These are phyloP conservation scores for Erodium texanum DNA, from an alignment of 441 rosid species.

Conservation along the genomic window DNA sequence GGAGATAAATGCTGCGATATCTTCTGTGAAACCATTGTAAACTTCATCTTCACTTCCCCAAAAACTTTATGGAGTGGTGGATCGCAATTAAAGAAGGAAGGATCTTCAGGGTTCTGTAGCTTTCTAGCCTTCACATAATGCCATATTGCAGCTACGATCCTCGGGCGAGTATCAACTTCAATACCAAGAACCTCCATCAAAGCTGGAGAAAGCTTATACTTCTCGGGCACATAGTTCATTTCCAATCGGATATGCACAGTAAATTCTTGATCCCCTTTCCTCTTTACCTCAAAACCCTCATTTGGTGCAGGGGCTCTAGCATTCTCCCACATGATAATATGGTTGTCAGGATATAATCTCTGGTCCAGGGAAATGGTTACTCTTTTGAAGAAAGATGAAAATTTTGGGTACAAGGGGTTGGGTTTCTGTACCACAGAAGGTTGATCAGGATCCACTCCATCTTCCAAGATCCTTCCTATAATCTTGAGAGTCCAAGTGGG, in stretches of 20 bases:
- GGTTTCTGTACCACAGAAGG: slow-evolving; percentile 57
- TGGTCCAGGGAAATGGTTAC: slow-evolving; percentile 75
- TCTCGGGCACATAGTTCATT: slow-evolving; percentile 82
- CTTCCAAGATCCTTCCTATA: slow-evolving; percentile 81
- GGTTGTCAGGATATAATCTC: slow-evolving; percentile 78
- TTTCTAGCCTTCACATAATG: slow-evolving; percentile 90
- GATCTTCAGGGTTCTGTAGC: slow-evolving; percentile 75
- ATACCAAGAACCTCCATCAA: slow-evolving; percentile 83
- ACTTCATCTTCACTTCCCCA: slow-evolving; percentile 75
- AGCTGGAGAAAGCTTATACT: slow-evolving; percentile 76
- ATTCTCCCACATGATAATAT: slow-evolving; percentile 73
- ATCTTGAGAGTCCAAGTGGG: slow-evolving; percentile 88
- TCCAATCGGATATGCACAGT: slow-evolving; percentile 59
- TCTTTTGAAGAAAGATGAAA: slow-evolving; percentile 84
- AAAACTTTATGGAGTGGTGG: slow-evolving; percentile 78
- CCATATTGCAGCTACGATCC: slow-evolving; percentile 86
- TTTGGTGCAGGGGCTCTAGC: slow-evolving; percentile 75
- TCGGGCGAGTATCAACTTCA: slow-evolving; percentile 81
- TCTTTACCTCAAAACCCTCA: slow-evolving; percentile 93
- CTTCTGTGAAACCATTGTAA: slow-evolving; percentile 73
- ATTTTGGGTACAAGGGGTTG: slow-evolving; percentile 53
- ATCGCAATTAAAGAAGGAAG: slow-evolving; percentile 72
- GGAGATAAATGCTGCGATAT: slow-evolving; percentile 63
- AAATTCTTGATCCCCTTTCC: slow-evolving; percentile 84
- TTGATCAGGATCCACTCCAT: slow-evolving; percentile 71